phyloP scores from a whole-genome alignment of 2,329 filamentous ascomycete species.

The Paracamarosporium sp. region DNA sequence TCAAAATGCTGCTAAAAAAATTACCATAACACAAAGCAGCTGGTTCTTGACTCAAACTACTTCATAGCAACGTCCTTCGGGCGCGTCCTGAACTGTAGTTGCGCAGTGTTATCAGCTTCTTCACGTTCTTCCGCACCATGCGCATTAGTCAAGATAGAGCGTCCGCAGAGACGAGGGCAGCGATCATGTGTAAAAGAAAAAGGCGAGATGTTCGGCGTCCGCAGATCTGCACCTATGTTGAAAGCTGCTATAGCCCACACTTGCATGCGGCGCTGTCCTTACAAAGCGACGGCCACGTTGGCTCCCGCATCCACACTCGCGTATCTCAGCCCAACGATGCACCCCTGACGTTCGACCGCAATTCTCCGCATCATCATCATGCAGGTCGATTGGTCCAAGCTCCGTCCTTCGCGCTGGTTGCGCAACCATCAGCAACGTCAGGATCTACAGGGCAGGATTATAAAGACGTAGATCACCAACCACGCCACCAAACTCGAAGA shows the following conservation, averaged over 20 bases:
- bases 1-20: too few relatives aligned
- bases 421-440: background rate
- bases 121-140: too few relatives aligned
- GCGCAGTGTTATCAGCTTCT: too few relatives aligned
- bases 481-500: background rate
- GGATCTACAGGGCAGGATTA: too few relatives aligned
- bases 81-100: too few relatives aligned
- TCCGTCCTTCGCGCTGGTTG: slow-evolving; percentile 11
- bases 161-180: too few relatives aligned
- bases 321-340: slow-evolving; percentile 29
- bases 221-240: slow-evolving; percentile 19
- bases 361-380: slow-evolving; percentile 37
- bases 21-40: too few relatives aligned
- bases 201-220: background rate
- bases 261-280: slow-evolving; percentile 7
- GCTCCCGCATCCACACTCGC: slow-evolving; percentile 34
- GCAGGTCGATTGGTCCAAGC: slow-evolving; percentile 15
- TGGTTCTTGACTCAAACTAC: too few relatives aligned
- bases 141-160: background rate
- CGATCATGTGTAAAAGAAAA: too few relatives aligned
- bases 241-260: slow-evolving; percentile 27
- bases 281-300: slow-evolving; percentile 21
- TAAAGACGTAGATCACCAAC: background rate
- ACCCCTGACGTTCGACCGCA: slow-evolving; percentile 24
- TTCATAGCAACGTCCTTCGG: too few relatives aligned